phyloP scores from a whole-genome alignment of 1,284 basidiomycete genomes.

The Hemileccinum hortonii region DNA sequence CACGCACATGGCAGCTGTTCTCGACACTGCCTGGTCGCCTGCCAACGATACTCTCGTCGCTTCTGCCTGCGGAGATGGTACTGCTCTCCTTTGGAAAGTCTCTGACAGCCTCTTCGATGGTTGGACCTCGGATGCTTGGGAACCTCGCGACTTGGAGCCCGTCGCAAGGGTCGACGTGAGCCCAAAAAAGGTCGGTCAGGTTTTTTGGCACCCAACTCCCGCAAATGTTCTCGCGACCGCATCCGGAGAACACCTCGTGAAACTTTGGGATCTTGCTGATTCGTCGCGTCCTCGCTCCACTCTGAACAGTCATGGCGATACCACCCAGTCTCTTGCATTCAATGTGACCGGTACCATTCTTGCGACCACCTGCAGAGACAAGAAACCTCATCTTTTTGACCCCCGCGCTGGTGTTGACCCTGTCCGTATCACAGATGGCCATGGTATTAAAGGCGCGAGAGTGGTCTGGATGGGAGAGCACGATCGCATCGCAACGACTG shows the following conservation, averaged over 20 bases:
- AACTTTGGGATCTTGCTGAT: conserved; percentile 86
- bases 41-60: conserved; percentile 91
- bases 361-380: conserved; percentile 84
- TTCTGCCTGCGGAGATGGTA: conserved; percentile 91
- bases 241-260: conserved; percentile 86
- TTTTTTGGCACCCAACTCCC: conserved; percentile 93
- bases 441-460: conserved; percentile 91
- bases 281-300: conserved; percentile 63
- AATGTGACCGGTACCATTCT: conserved; percentile 79
- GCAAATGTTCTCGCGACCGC: conserved; percentile 84
- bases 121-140: conserved; percentile 86
- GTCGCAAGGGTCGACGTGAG: conserved; percentile 72
- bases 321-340: conserved; percentile 86
- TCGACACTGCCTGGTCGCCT: conserved; percentile 97
- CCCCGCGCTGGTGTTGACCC: conserved; percentile 77
- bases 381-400: conserved; percentile 91
- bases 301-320: conserved; percentile 80
- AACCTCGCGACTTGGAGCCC: conserved; percentile 82
- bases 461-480: conserved; percentile 90
- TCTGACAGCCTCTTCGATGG: conserved; percentile 70
- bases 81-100: conserved; percentile 88
- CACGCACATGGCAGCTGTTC: conserved; percentile 80
- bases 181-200: conserved; percentile 89
- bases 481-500: conserved; percentile 89
- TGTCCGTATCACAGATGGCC: conserved; percentile 81